These are phyloP conservation scores for Aspergillus neotritici DNA, from an alignment of 2,329 filamentous ascomycete genomes.

Conservation along the genomic window DNA sequence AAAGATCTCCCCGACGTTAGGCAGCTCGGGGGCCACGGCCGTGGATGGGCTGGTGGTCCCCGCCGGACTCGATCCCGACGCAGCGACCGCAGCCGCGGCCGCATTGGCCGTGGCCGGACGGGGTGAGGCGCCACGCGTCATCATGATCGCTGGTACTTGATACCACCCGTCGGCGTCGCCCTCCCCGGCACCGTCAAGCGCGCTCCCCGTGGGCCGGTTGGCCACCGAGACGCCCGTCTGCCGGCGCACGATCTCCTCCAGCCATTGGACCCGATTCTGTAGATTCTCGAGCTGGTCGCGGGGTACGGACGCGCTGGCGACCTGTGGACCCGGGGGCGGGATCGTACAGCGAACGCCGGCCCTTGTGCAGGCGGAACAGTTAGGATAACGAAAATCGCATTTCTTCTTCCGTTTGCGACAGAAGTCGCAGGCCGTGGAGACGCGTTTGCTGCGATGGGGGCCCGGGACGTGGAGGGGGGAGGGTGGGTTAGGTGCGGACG, in stretches of 20 bases:
- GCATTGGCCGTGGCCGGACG: slow-evolving; percentile 14
- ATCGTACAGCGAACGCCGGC: slow-evolving; percentile 38
- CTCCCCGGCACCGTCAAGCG: slow-evolving; percentile 24
- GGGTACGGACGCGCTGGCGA: slow-evolving; percentile 34
- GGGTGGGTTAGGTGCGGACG: slow-evolving; percentile 1
- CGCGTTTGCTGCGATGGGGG: slow-evolving; percentile 28
- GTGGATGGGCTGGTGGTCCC: slow-evolving; percentile 15
- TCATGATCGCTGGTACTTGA: slow-evolving; percentile 33
- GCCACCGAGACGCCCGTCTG: slow-evolving; percentile 32
- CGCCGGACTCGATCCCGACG: slow-evolving; percentile 8
- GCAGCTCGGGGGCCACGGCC: slow-evolving; percentile 26
- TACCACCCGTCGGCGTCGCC: slow-evolving; percentile 36
- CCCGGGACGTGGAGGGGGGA: slow-evolving; percentile 1
- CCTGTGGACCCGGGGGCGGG: slow-evolving; percentile 33
- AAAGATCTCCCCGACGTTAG: slow-evolving; percentile 38
- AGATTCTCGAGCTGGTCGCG: slow-evolving; percentile 37
- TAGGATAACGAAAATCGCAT: slow-evolving; percentile 39
- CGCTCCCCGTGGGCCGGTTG: slow-evolving; percentile 28
- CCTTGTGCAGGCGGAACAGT: slow-evolving; percentile 36
- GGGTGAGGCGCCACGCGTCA: slow-evolving; percentile 24
- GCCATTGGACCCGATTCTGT: slow-evolving; percentile 36
- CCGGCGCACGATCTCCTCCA: slow-evolving; percentile 32
- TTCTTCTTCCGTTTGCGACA: slow-evolving; percentile 40
- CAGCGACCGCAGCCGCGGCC: slow-evolving; percentile 3
- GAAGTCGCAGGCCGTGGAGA: slow-evolving; percentile 38